Evolutionary conservation across 1,139 yeast genomes (phyloP).

Genomic region (Saccharomyces hybrid): DNA sequence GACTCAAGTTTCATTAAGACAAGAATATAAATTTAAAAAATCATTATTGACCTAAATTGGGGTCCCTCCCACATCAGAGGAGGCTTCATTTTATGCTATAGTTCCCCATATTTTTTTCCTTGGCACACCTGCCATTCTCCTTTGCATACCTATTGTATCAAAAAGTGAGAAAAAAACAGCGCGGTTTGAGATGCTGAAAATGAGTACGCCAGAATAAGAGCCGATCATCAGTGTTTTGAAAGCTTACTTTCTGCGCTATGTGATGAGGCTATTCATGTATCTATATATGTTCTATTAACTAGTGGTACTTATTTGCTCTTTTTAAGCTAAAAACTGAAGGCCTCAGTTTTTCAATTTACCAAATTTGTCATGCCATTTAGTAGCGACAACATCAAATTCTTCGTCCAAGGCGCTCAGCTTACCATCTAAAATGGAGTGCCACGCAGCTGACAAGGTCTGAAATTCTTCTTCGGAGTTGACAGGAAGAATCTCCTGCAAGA

Average conservation of each 20-base stretch:
- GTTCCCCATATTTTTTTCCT: background rate
- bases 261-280: background rate
- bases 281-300: background rate
- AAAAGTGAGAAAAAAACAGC: background rate
- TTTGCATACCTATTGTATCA: background rate
- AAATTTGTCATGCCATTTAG: slow-evolving; percentile 22
- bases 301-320: background rate
- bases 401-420: slow-evolving; percentile 14
- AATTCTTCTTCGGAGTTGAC: slow-evolving; percentile 24
- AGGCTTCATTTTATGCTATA: background rate
- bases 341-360: slow-evolving; percentile 12
- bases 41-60: background rate
- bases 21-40: background rate
- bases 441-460: slow-evolving; percentile 16
- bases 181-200: background rate
- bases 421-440: slow-evolving; percentile 20
- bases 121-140: background rate
- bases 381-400: slow-evolving; percentile 13
- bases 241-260: background rate
- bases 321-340: background rate
- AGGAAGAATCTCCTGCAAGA: slow-evolving; percentile 27
- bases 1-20: background rate
- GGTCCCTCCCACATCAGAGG: background rate
- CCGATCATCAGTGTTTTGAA: background rate
- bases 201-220: background rate